These are phyloP conservation scores for Fraxinus floribunda DNA, from an alignment of 305 asterid genomes.

Conservation along the genomic window DNA sequence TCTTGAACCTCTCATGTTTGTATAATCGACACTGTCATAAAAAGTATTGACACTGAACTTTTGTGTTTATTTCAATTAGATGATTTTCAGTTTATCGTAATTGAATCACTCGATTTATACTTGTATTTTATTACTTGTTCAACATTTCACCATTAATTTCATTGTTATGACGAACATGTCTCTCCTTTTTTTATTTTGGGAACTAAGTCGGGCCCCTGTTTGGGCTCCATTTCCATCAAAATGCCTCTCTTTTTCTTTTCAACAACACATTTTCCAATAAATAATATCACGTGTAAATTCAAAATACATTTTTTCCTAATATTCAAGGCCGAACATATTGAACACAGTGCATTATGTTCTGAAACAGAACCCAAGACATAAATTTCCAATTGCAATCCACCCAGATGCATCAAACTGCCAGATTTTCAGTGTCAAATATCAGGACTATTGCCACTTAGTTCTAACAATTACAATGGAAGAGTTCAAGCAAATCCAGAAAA, in stretches of 20 bases:
- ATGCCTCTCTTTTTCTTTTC: no score
- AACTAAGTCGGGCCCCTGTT: no score
- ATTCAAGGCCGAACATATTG: background rate
- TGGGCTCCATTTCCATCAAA: no score
- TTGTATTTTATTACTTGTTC: background rate
- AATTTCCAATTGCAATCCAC: background rate
- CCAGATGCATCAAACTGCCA: background rate
- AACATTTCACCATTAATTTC: background rate
- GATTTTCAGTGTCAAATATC: background rate
- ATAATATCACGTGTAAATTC: no score
- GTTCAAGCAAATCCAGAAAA: background rate
- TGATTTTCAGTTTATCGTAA: background rate
- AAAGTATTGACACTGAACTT: background rate
- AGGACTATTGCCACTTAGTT: background rate
- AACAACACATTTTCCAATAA: no score
- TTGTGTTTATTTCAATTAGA: background rate
- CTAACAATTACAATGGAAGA: background rate
- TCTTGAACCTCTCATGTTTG: background rate
- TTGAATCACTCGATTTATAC: background rate
- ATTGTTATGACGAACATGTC: no score
- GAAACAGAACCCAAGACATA: background rate
- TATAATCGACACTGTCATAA: background rate
- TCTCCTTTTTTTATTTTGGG: no score
- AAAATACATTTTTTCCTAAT: background rate
- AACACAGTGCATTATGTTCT: background rate